phyloP scores from a whole-genome alignment of 305 asterid genomes.

The Fraxinus baroniana region DNA sequence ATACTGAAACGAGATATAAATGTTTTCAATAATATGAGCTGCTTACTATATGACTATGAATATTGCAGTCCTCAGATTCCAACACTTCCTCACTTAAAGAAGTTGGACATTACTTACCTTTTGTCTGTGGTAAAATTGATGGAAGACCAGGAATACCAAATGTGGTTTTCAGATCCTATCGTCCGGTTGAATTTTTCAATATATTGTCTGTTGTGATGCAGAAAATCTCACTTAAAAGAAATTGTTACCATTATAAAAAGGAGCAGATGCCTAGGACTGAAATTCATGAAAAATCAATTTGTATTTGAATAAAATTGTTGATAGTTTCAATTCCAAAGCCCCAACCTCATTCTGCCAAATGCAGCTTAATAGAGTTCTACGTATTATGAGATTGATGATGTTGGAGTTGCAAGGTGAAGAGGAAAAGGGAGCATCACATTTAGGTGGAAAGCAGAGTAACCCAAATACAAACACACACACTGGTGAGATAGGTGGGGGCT shows the following conservation, averaged over 20 bases:
- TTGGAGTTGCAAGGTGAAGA: background rate
- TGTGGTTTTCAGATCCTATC: background rate
- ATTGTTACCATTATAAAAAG: background rate
- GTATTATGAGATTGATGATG: background rate
- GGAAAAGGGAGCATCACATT: background rate
- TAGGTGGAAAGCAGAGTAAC: background rate
- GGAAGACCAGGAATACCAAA: background rate
- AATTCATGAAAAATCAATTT: background rate
- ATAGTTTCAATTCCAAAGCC: background rate
- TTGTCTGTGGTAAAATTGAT: background rate
- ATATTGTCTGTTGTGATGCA: background rate
- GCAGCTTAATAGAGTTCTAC: background rate
- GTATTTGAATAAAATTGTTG: background rate
- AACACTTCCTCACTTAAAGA: background rate
- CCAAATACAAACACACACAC: background rate
- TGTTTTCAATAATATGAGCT: background rate
- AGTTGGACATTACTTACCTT: background rate
- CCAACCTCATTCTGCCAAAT: background rate
- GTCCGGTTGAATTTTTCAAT: background rate
- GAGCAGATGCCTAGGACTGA: background rate
- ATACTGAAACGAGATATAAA: background rate
- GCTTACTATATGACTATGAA: background rate
- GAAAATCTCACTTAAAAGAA: background rate
- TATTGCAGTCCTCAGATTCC: background rate
- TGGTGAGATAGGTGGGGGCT: background rate